Evolutionary conservation across 2,329 filamentous ascomycete genomes (phyloP).

Genomic region (Macrophomina tecta): DNA sequence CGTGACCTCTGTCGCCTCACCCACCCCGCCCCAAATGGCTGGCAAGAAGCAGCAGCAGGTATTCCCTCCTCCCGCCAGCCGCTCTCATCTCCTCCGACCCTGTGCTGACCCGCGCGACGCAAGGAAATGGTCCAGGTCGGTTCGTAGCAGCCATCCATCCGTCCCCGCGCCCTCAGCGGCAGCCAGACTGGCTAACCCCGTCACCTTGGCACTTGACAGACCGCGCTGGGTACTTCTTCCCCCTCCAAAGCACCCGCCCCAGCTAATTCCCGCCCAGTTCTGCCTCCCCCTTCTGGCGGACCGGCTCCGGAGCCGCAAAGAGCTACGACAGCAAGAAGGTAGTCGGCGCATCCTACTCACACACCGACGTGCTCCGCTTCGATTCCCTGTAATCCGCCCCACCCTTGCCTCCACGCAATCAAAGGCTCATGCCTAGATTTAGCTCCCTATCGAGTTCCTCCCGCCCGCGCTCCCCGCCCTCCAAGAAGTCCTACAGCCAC

Average conservation of each 20-base stretch:
- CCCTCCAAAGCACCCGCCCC: background rate
- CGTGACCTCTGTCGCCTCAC: conserved; percentile 23
- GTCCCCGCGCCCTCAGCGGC: conserved; percentile 34
- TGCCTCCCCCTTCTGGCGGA: conserved; percentile 86
- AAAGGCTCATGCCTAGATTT: conserved; percentile 7
- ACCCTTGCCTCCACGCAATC: background rate
- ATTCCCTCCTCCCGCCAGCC: conserved; percentile 27
- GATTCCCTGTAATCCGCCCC: conserved; percentile 70
- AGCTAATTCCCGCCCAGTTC: conserved; percentile 60
- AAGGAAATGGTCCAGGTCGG: conserved; percentile 99
- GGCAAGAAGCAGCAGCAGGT: conserved; percentile 56
- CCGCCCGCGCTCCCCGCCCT: conserved; percentile 76
- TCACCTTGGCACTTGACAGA: conserved; percentile 19
- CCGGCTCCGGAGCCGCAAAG: conserved; percentile 54
- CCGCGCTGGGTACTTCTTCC: conserved; percentile 35
- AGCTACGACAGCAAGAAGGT: conserved; percentile 69
- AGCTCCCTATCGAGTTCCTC: conserved; percentile 47
- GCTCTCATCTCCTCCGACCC: conserved; percentile 34
- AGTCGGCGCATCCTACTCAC: conserved; percentile 93
- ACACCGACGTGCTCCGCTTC: conserved; percentile 91
- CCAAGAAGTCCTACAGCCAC: conserved; percentile 60
- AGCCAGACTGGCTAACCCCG: conserved; percentile 47
- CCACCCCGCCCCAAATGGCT: conserved; percentile 43
- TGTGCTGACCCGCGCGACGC: conserved; percentile 21
- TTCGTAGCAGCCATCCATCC: conserved; percentile 61